Evolutionary conservation across 1,139 yeast species (phyloP).

Genomic region (Suhomyces terraborum): DNA sequence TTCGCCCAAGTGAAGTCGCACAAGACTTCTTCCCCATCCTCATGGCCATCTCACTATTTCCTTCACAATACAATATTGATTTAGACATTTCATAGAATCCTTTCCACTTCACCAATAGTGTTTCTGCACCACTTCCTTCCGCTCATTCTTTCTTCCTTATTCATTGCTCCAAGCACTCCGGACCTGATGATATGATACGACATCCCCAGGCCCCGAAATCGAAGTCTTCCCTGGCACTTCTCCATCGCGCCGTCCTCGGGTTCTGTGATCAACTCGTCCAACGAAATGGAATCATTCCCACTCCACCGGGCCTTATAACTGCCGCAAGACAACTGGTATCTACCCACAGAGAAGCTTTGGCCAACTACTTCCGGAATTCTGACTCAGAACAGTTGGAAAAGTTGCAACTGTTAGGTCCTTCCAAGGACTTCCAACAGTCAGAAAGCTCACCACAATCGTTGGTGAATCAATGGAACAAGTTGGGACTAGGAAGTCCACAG

Average conservation of each 20-base stretch:
- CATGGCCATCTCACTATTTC: no score
- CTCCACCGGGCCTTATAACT: background rate
- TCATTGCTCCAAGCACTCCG: background rate
- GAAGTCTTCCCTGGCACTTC: background rate
- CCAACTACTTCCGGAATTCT: background rate
- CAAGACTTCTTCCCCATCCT: no score
- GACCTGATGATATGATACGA: slow-evolving; percentile 3
- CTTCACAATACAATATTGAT: no score
- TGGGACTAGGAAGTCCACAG: slow-evolving; percentile 3
- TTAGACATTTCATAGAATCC: no score
- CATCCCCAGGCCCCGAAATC: background rate
- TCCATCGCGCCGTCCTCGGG: slow-evolving; percentile 1
- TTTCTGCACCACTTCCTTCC: background rate
- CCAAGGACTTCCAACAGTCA: no score
- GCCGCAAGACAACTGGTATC: background rate
- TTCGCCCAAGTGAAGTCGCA: no score
- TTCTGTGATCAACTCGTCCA: slow-evolving; percentile 1
- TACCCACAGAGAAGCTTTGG: background rate
- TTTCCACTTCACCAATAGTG: no score
- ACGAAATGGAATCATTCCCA: background rate
- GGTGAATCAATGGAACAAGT: background rate
- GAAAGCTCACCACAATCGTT: no score
- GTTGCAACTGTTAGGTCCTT: no score
- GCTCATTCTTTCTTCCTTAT: background rate
- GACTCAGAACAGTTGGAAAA: background rate